A percentile compares a stretch with the other conserved stretches of the same genome.
These are phyloP conservation scores for Pythium aquatile DNA, from an alignment of 352 stramenopile species.

Conservation along the genomic window DNA sequence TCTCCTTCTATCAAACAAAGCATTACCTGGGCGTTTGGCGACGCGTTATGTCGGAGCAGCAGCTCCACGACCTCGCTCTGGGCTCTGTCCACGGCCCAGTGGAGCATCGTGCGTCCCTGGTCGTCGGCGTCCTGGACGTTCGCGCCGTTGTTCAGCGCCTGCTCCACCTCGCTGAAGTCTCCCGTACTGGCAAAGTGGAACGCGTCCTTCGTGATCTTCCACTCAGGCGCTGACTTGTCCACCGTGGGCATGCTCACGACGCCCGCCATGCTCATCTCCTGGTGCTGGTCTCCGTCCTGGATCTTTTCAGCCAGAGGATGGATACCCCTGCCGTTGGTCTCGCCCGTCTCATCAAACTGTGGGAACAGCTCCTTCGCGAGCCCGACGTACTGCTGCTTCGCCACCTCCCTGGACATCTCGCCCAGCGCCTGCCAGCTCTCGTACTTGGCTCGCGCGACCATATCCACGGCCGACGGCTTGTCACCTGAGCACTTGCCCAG, in stretches of 20 bases:
- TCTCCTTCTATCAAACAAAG: not conserved
- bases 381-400: conserved; percentile 68
- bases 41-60: conserved; percentile 51
- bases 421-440: conserved; percentile 68
- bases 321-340: conserved; percentile 5
- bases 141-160: conserved; percentile 38
- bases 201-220: conserved; percentile 65
- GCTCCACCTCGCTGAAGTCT: conserved; percentile 48
- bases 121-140: conserved; percentile 59
- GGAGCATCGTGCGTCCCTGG: conserved; percentile 77
- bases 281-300: conserved; percentile 7
- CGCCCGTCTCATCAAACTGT: conserved; percentile 52
- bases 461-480: conserved; percentile 66
- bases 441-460: conserved; percentile 71
- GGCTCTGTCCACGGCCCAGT: conserved; percentile 75
- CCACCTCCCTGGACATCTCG: conserved; percentile 47
- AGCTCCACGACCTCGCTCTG: conserved; percentile 51
- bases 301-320: conserved; percentile 22
- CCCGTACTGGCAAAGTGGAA: conserved; percentile 77
- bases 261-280: conserved; percentile 48
- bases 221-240: conserved; percentile 79
- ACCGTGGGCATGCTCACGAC: conserved; percentile 64
- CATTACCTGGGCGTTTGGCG: conserved; percentile 56
- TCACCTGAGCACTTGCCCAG: conserved; percentile 50
- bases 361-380: conserved; percentile 72